Evolutionary conservation across 345 rosid species (phyloP).

Genomic region (Xanthoceras sorbifolium): DNA sequence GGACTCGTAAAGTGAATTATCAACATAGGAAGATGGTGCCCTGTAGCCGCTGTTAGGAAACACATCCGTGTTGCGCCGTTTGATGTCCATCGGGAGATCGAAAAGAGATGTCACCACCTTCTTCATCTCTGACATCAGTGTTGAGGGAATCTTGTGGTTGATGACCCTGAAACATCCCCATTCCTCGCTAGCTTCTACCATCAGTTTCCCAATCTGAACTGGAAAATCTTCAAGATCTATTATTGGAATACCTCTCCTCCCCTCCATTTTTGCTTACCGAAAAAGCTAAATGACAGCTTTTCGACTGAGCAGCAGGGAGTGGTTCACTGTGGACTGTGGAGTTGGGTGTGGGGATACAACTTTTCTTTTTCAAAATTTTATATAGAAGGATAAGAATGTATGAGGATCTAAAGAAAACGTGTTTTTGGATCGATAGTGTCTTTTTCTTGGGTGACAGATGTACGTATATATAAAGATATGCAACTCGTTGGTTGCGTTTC

Average conservation of each 20-base stretch:
- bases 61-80: constrained; percentile 54
- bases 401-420: no score
- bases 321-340: no score
- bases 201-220: constrained; percentile 35
- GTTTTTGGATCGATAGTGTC: no score
- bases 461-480: no score
- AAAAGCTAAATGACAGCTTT: no score
- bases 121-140: constrained; percentile 71
- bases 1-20: constrained; percentile 79
- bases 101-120: constrained; percentile 56
- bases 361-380: no score
- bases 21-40: constrained; percentile 33
- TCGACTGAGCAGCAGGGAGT: no score
- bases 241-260: constrained; percentile 29
- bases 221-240: constrained; percentile 55
- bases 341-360: no score
- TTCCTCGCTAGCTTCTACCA: constrained; percentile 60
- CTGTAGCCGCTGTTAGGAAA: constrained; percentile 73
- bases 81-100: constrained; percentile 73
- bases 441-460: no score
- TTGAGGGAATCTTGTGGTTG: constrained; percentile 54
- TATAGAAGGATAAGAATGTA: no score
- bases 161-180: constrained; percentile 82
- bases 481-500: no score
- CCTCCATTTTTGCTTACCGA: constrained; percentile 9